Percentiles rank a stretch among this genome's conserved stretches.
Conservation (phyloP, 2,329 filamentous ascomycete species). For the Exserohilum turcica region DNA sequence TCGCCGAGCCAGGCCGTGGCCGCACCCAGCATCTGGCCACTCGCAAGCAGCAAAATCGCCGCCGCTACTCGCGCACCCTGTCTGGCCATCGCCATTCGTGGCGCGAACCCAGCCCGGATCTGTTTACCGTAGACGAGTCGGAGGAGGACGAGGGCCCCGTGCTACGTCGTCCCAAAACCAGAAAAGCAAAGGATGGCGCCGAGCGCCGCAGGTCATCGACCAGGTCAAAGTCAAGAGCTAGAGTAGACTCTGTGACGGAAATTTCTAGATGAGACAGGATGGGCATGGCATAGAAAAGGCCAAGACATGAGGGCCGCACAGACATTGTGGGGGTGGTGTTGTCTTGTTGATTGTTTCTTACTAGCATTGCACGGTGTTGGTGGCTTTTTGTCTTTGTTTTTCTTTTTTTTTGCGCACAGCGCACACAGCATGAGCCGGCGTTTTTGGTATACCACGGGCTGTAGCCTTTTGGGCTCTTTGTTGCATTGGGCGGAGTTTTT, state of each 20-base stretch:
- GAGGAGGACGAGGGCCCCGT: constrained; percentile 42
- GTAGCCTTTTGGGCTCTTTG: constrained; percentile 14
- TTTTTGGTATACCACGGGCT: constrained; percentile 18
- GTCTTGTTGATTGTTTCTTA: constrained; percentile 9
- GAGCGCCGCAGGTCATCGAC: constrained; percentile 44
- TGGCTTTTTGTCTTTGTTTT: constrained; percentile 12
- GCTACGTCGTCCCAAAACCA: constrained; percentile 34
- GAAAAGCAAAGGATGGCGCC: constrained; percentile 43
- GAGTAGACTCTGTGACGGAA: constrained; percentile 31
- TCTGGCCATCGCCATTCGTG: constrained; percentile 50
- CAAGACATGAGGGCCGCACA: constrained; percentile 10
- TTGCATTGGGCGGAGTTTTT: constrained; percentile 38
- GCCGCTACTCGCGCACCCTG: constrained; percentile 43
- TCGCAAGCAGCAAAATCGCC: constrained; percentile 37
- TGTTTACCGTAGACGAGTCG: constrained; percentile 51
- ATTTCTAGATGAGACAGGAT: constrained; percentile 37
- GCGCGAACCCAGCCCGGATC: constrained; percentile 49
- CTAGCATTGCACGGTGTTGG: constrained; percentile 32
- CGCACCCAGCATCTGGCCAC: constrained; percentile 45
- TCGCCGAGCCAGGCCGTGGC: constrained; percentile 43
- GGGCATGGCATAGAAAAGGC: constrained; percentile 2
- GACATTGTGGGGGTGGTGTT: constrained; percentile 35
- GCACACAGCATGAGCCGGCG: constrained; percentile 27
- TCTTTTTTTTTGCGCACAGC: constrained; percentile 4
- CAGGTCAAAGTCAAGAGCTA: constrained; percentile 34